These are phyloP conservation scores for Auxenochlorella pyrenoidosa DNA, from an alignment of 139 green algal species.

Conservation along the genomic window DNA sequence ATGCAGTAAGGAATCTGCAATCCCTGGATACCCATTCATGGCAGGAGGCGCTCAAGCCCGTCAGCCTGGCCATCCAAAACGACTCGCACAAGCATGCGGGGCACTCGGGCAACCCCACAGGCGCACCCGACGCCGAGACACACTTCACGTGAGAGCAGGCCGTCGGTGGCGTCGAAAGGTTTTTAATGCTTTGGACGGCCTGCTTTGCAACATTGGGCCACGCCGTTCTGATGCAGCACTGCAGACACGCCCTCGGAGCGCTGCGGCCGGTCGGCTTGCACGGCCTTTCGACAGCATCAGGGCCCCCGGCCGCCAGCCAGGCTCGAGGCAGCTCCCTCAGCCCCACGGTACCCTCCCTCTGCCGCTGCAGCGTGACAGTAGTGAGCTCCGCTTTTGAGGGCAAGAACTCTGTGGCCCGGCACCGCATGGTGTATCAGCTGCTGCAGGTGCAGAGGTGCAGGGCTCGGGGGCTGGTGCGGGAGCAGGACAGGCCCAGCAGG, in stretches of 20 bases:
- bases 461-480: not conserved
- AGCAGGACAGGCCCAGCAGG: not conserved
- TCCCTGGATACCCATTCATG: no score
- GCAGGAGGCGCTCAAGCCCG: slow-evolving; percentile 33
- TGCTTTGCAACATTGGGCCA: not conserved
- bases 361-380: slow-evolving; percentile 51
- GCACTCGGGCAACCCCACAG: slow-evolving; percentile 64
- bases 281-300: no score
- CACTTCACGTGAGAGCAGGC: slow-evolving; percentile 57
- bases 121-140: slow-evolving; percentile 66
- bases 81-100: slow-evolving; percentile 68
- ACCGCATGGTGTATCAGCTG: slow-evolving; percentile 66
- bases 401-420: slow-evolving; percentile 53
- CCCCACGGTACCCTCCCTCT: not conserved
- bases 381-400: slow-evolving; percentile 59
- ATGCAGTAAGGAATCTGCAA: no score
- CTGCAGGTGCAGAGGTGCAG: slow-evolving; percentile 6
- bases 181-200: not conserved
- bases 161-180: not conserved
- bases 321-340: not conserved
- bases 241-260: no score
- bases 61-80: slow-evolving; percentile 51
- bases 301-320: no score
- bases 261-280: no score
- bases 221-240: no score